These are phyloP conservation scores for Lichtheimia corymbifera DNA, from an alignment of 371 early-diverging fungal species.

Conservation along the genomic window DNA sequence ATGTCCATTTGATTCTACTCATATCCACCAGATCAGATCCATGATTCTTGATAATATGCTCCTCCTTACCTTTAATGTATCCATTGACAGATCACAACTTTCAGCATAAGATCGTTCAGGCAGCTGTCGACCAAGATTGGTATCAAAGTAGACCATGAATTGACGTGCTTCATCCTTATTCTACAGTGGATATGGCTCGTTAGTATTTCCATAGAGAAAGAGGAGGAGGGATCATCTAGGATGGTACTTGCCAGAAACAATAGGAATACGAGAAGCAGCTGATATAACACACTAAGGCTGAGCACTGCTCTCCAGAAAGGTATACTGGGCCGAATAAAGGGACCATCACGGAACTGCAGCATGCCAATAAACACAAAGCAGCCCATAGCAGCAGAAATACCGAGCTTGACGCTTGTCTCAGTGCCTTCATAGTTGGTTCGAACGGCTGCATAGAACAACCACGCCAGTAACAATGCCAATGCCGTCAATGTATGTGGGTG, in stretches of 20 bases:
- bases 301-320: constrained; percentile 92
- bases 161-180: constrained; percentile 83
- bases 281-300: constrained; percentile 82
- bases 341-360: constrained; percentile 90
- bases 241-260: constrained; percentile 78
- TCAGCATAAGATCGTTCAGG: constrained; percentile 94
- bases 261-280: constrained; percentile 83
- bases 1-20: constrained; percentile 83
- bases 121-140: constrained; percentile 75
- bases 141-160: constrained; percentile 79
- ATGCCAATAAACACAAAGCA: constrained; percentile 84
- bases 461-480: constrained; percentile 47
- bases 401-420: constrained; percentile 68
- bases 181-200: constrained; percentile 36
- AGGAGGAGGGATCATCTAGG: too few relatives aligned
- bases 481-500: constrained; percentile 58
- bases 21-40: not conserved
- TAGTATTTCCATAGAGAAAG: not conserved
- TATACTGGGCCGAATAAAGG: constrained; percentile 94
- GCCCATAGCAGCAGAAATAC: constrained; percentile 67
- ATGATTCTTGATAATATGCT: not conserved
- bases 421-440: constrained; percentile 54
- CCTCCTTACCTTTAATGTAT: constrained; percentile 66
- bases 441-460: constrained; percentile 60
- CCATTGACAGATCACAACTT: constrained; percentile 76